These are phyloP conservation scores for Quercus mongolica DNA, from an alignment of 306 rosid genomes.

Conservation along the genomic window DNA sequence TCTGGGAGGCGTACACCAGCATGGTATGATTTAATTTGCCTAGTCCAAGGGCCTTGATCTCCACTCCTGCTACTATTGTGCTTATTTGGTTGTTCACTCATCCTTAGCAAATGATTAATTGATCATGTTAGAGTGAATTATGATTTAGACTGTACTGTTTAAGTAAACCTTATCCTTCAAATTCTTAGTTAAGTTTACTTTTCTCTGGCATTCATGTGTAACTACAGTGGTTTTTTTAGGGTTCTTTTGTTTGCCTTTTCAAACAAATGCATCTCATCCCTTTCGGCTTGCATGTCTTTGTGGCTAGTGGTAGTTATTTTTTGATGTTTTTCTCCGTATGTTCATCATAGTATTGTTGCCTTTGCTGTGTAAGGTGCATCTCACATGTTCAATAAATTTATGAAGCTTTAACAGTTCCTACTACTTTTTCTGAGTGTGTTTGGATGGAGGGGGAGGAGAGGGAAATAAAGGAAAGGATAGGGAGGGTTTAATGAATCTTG, in stretches of 20 bases:
- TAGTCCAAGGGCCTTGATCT: constrained; percentile 14
- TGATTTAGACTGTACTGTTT: neutral
- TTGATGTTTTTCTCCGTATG: neutral
- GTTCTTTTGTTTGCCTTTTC: neutral
- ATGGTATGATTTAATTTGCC: constrained; percentile 57
- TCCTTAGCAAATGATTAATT: neutral
- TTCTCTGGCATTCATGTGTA: neutral
- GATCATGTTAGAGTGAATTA: neutral
- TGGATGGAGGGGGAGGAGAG: too few species aligned
- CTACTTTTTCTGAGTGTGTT: too few species aligned
- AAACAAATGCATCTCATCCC: neutral
- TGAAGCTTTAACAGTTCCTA: neutral
- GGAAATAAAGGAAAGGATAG: too few species aligned
- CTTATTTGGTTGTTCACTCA: neutral
- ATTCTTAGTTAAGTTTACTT: neutral
- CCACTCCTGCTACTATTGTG: constrained; percentile 7
- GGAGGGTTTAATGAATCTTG: too few species aligned
- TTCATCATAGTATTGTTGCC: neutral
- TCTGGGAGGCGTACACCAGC: constrained; percentile 80
- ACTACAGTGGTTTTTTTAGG: neutral
- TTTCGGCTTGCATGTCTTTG: neutral
- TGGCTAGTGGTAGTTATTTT: neutral
- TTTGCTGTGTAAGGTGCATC: neutral
- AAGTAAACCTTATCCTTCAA: neutral
- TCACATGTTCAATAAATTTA: neutral